A percentile compares a stretch with the other conserved stretches of the same genome.
phyloP scores from a whole-genome alignment of 2,329 filamentous ascomycete genomes.

The Penicillium oxalicum region DNA sequence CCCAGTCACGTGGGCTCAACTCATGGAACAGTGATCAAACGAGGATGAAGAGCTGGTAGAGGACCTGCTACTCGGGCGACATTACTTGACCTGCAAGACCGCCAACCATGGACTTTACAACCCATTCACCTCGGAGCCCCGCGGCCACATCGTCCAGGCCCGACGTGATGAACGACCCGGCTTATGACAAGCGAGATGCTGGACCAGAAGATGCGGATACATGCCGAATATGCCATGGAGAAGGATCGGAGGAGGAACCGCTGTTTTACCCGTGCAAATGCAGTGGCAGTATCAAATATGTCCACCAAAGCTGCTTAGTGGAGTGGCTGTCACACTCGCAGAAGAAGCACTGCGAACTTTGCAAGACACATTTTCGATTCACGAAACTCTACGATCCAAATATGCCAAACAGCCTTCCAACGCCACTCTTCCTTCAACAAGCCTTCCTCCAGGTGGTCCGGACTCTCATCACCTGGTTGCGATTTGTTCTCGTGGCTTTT shows the following conservation, averaged over 20 bases:
- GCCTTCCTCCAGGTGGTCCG: conserved; percentile 66
- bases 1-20: background rate
- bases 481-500: conserved; percentile 68
- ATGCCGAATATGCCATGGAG: conserved; percentile 94
- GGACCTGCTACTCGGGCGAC: conserved; percentile 13
- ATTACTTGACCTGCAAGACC: conserved; percentile 8
- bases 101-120: conserved; percentile 24
- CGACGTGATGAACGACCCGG: conserved; percentile 55
- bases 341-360: conserved; percentile 98
- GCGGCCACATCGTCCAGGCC: conserved; percentile 26
- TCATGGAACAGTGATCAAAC: conserved; percentile 11
- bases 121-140: conserved; percentile 18
- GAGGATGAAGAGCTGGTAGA: conserved; percentile 21
- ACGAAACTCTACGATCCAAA: conserved; percentile 93
- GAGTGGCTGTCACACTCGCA: conserved; percentile 98
- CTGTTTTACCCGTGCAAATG: conserved; percentile 98
- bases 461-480: conserved; percentile 69
- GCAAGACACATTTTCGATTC: conserved; percentile 96
- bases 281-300: conserved; percentile 96
- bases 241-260: conserved; percentile 73
- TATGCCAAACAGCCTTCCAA: conserved; percentile 81
- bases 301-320: conserved; percentile 97
- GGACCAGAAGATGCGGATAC: conserved; percentile 61
- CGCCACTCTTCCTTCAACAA: conserved; percentile 73
- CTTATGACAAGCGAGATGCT: conserved; percentile 39